Evolutionary conservation across 106 monocot genomes (phyloP), one percentile per base, ranked within the genome.

Genomic region (Allium cepa): DNA sequence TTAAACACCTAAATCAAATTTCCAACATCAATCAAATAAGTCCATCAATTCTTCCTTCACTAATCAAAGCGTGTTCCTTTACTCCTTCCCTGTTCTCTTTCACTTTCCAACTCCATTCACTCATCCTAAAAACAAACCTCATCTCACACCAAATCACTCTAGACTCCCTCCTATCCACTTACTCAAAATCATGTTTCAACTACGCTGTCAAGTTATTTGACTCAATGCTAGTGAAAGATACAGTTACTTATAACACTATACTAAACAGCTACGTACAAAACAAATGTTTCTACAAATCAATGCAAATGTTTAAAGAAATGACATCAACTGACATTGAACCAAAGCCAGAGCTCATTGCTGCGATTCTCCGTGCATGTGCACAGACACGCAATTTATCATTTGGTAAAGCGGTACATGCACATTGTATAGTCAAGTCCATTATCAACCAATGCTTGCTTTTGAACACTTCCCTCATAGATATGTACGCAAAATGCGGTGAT

Each of bases 61-160:
- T 81, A 8, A 59, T 81, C 57, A 81, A 76, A 66, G 56, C 71
- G 26, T 81, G 47, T 68, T 61, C 58, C 16, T 80, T 51, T 67
- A 56, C 57, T 67, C 36, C 36, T 36, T 36, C 36, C 4, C 5
- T 36, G 3, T 71, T 81, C 55, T 49, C 50, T 16, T 49, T 72
- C 47, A 67, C 62, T 11, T 56, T 76, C 55, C 80, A 80, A 57
- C 75, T 80, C 75, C 80, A 80, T 64, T 75, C 59, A 64, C 4
- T 60, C 60, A 26, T 76, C 50, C 53, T 76, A 71, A 81, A 76
- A 46, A 46, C 80, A 55, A 57, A 48, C 72, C 71, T 55, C 71
- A 9, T 59, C 67, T 67, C 55, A 5, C 53, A 80, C 66, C 50
- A 60, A 17, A 14, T 60, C 47, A 67, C 67, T 67, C 46, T 63